phyloP scores from a whole-genome alignment of 176 grass and related monocot genomes.

The Ensete ventricosum region DNA sequence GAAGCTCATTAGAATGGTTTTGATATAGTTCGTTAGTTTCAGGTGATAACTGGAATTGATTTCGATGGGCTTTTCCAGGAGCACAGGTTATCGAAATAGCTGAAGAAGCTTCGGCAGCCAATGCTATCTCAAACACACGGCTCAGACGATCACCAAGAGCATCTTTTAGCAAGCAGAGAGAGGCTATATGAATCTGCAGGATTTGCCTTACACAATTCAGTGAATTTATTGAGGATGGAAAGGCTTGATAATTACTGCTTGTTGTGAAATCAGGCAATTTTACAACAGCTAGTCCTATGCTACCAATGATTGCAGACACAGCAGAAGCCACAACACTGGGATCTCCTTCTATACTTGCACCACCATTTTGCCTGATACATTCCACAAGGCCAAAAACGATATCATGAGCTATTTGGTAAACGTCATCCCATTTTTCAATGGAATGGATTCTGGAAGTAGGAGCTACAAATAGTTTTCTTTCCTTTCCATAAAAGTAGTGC shows the following conservation, averaged over 20 bases:
- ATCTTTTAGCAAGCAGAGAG: slow-evolving; percentile 90
- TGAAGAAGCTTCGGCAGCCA: slow-evolving; percentile 76
- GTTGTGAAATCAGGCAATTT: slow-evolving; percentile 70
- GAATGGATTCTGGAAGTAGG: slow-evolving; percentile 38
- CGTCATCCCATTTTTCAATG: slow-evolving; percentile 71
- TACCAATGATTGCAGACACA: slow-evolving; percentile 77
- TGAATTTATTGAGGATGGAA: slow-evolving; percentile 39
- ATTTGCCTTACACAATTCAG: slow-evolving; percentile 54
- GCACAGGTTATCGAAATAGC: slow-evolving; percentile 54
- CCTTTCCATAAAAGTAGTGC: slow-evolving; percentile 62
- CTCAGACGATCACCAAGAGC: slow-evolving; percentile 77
- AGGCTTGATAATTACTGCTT: slow-evolving; percentile 56
- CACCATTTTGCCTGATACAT: slow-evolving; percentile 66
- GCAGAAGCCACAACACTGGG: slow-evolving; percentile 65
- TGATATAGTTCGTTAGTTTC: slow-evolving; percentile 70
- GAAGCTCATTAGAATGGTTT: slow-evolving; percentile 62
- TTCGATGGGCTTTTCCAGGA: slow-evolving; percentile 69
- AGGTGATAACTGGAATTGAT: slow-evolving; percentile 85
- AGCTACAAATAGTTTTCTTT: slow-evolving; percentile 37
- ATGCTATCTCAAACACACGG: slow-evolving; percentile 65
- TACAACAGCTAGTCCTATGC: slow-evolving; percentile 55
- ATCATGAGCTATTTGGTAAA: slow-evolving; percentile 80
- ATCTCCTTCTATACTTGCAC: slow-evolving; percentile 57
- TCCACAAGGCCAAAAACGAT: slow-evolving; percentile 67
- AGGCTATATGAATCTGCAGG: slow-evolving; percentile 69